Evolutionary conservation across 2,329 filamentous ascomycete genomes (phyloP).

Genomic region (Cytospora piceae): DNA sequence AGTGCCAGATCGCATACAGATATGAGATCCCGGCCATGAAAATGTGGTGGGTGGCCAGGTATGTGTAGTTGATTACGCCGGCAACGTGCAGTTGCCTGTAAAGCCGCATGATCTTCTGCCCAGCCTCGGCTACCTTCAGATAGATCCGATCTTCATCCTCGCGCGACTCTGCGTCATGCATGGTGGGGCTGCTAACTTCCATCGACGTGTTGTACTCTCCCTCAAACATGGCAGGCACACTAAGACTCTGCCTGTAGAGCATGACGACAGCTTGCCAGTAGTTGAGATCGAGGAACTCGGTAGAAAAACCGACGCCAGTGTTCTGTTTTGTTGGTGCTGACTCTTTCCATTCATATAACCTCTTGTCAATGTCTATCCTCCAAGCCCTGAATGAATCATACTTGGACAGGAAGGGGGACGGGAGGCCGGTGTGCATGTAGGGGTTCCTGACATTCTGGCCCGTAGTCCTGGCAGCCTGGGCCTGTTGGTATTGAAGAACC

Average conservation of each 20-base stretch:
- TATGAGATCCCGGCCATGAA: slow-evolving; percentile 98
- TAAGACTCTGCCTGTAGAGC: slow-evolving; percentile 88
- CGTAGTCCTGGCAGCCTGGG: slow-evolving; percentile 72
- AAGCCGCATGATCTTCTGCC: slow-evolving; percentile 86
- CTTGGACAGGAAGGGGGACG: slow-evolving; percentile 81
- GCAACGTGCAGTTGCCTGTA: slow-evolving; percentile 88
- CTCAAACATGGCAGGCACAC: slow-evolving; percentile 82
- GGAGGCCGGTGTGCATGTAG: slow-evolving; percentile 77
- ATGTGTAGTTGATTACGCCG: slow-evolving; percentile 93
- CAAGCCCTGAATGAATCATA: slow-evolving; percentile 88
- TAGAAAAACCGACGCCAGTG: slow-evolving; percentile 86
- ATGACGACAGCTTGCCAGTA: slow-evolving; percentile 98
- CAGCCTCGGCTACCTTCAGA: slow-evolving; percentile 91
- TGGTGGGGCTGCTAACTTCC: slow-evolving; percentile 65
- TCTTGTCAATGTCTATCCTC: slow-evolving; percentile 83
- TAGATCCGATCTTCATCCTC: slow-evolving; percentile 92
- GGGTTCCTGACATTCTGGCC: slow-evolving; percentile 68
- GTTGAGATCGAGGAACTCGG: slow-evolving; percentile 90
- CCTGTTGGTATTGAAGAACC: slow-evolving; percentile 89
- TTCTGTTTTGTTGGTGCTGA: slow-evolving; percentile 76
- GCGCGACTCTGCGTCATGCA: slow-evolving; percentile 66
- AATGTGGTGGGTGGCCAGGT: slow-evolving; percentile 90
- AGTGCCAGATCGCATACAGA: slow-evolving; percentile 97
- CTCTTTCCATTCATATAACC: slow-evolving; percentile 85
- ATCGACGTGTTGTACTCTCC: slow-evolving; percentile 72